Conservation (phyloP, 495 filamentous ascomycete species). For the Penicillium paxilli region DNA sequence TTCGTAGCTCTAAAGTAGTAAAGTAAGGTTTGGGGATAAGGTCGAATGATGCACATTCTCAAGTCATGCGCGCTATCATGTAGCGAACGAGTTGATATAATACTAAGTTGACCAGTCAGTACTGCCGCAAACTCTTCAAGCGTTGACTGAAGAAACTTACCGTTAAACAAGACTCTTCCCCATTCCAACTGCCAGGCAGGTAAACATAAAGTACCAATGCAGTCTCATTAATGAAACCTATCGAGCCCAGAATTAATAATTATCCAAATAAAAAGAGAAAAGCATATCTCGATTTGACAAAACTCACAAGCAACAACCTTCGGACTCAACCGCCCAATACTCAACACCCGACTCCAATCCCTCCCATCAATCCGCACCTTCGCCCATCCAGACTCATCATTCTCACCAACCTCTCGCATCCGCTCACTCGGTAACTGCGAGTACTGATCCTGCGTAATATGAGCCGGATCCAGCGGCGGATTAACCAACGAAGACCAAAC, state of each 20-base stretch:
- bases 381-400: constrained; percentile 73
- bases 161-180: constrained; percentile 78
- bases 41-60: no score
- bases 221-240: constrained; percentile 70
- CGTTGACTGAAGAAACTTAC: constrained; percentile 41
- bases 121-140: no score
- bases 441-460: constrained; percentile 63
- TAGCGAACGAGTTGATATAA: constrained; percentile 58
- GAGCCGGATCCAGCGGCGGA: constrained; percentile 74
- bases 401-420: constrained; percentile 53
- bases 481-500: constrained; percentile 81
- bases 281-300: no score
- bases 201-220: constrained; percentile 93
- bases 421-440: constrained; percentile 71
- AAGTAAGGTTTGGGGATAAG: no score
- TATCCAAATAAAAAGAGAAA: background rate
- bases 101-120: constrained; percentile 43
- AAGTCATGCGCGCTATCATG: constrained; percentile 12
- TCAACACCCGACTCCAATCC: constrained; percentile 88
- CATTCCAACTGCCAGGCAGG: constrained; percentile 67
- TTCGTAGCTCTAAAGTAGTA: background rate
- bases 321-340: constrained; percentile 83
- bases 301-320: constrained; percentile 83
- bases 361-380: constrained; percentile 85
- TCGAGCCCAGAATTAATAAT: background rate